Base-by-base conservation (phyloP, 83 land plant species). In the Picea mariana region DNA sequence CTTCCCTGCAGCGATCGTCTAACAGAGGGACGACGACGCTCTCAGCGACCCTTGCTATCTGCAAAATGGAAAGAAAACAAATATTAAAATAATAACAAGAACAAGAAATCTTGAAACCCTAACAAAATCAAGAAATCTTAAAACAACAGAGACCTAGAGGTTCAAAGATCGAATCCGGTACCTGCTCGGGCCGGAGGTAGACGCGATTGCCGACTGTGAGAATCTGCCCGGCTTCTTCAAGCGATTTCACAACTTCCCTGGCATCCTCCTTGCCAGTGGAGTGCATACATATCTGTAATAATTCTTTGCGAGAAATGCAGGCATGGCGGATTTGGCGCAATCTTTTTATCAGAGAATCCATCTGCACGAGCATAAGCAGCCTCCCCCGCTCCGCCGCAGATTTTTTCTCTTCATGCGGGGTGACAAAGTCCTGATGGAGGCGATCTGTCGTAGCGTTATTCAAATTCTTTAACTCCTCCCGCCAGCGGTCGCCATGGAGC, bases 271-370 rank as follows among this genome's bases (percentile, higher is more conserved):
- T 76, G 21, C 38, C 34, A 0, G 24, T 52, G 7, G 9, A 71
- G 42, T 86, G 84, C 18, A 47, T 71, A 67, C 91, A 89, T 44
- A 89, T 78, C 55, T 67, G 52, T 1, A 83, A 62, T 62, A 81
- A 89, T 79, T 87, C 87, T 38, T 76, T 24, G 66, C 83, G 83
- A 23, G 93, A 62, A 47, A 91, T 80, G 1, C 84, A 67, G 64
- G 67, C 86, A 78, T 49, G 73, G 18, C 75, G 73, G 12, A 83
- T 80, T 12, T 52, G 44, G 17, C 83, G 84, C 72, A 91, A 65
- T 82, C 34, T 86, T 55, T 9, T 66, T 52, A 75, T 86, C 38
- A 82, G 59, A 31, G 76, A 80, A 82, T 87, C 88, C 83, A 87
- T 20, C 78, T 81, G 87, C 61, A 86, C 16, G 1, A 83, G 23